Evolutionary conservation across 257 asterid genomes (phyloP), one percentile per base, ranked within the genome.

Genomic region (Plantago major): DNA sequence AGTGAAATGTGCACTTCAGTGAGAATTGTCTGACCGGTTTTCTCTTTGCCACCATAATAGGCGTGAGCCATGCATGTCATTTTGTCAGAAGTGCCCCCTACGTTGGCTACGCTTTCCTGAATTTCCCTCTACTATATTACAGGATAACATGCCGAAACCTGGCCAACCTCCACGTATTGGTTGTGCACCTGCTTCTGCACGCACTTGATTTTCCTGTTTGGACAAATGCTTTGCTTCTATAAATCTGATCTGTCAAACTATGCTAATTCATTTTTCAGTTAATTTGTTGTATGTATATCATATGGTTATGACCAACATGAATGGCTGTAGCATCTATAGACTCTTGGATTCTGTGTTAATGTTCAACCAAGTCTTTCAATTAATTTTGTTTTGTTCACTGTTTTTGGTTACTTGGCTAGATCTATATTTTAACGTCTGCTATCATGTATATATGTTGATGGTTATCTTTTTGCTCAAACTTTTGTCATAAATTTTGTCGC

Each of bases 91-190:
- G 37, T 15, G 12, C 49, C 26, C 0, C 6, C 9, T 2, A 10
- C 7, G 11, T 14, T 38, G 9, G n/a, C 28, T 7, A 9, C 3
- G 3, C 37, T 49, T 42, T 1, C 11, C 22, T 10, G 45, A 14
- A 10, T 30, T 3, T 14, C 16, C n/a, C n/a, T 9, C 45, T 28
- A 10, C n/a, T 33, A 13, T n/a, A 19, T 42, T 64, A 15, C 82
- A 84, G 91, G 91, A 84, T 70, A 88, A 84, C 54, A 9, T 19
- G 60, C 91, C 91, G 6, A 81, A 73, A 80, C 77, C 88, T 0
- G 81, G 77, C 1, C 91, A 78, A 70, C 79, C 64, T 43, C 91
- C 86, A 5, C 86, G 91, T 42, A 67, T 75, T 16, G 87, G 85
- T 62, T 83, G 75, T 28, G 70, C 88, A 11, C 82, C 88, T 2